Base-by-base conservation (phyloP, 2,329 filamentous ascomycete species). In the Alternaria conjuncta region DNA sequence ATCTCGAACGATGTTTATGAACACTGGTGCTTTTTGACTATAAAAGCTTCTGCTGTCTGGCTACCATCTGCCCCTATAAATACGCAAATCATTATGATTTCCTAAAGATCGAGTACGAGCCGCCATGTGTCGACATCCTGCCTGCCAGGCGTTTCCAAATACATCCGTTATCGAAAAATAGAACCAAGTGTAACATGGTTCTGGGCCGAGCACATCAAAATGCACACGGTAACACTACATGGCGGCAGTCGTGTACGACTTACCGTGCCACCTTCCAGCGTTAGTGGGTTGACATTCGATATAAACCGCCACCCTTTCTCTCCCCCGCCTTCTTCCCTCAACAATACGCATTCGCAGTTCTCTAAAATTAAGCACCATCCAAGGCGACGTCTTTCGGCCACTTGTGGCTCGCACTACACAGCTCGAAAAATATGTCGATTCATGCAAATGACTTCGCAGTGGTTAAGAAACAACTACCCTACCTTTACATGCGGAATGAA, bases 341-440 rank as follows among this genome's bases (percentile, higher is more conserved):
- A 41, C 1, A 41, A 1, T n/a, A 2, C 15, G 15, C 7, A 0
- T n/a, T 41, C 8, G 15, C 32, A 1, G 32, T n/a, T 41, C 32
- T n/a, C 3, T 4, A 36, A 32, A 32, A 32, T 28, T 4, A 28
- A 28, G 28, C 10, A 2, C 12, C 5, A 3, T 28, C 10, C 12
- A 13, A 4, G 10, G 9, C 11, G 4, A 30, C 9, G 32, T 36
- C 32, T 8, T 36, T n/a, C 32, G 8, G 7, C 8, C 8, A n/a
- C 32, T 41, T n/a, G 15, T 36, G 30, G 30, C 30, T 36, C 2
- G 30, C 30, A 36, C 30, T 36, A 36, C 30, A 9, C 30, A 6
- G 5, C 2, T 15, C 30, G 30, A 32, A 32, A 32, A 15, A 8
- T 0, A 7, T 10, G 2, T 3, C 10, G 5, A 2, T 6, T 2